Base-by-base conservation (phyloP, 148 eudicot species). In the Nepenthes mirabilis region DNA sequence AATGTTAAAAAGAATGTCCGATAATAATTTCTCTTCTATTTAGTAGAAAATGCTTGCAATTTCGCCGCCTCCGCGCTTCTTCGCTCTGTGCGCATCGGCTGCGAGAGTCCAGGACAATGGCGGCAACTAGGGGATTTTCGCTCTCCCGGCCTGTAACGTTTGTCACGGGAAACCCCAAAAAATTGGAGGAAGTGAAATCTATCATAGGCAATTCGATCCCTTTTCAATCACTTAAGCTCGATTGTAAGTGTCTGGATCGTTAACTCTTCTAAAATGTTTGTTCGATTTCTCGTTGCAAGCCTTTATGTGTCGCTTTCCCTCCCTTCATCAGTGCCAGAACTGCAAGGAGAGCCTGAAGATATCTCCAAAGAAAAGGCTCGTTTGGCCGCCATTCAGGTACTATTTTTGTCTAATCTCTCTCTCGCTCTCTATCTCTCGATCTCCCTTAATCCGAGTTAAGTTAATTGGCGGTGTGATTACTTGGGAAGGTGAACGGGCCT, bases 341-440 rank as follows among this genome's bases (percentile, higher is more conserved):
- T 91, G 62, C 97, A 91, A 79, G 97, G 97, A 2, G 97, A 91
- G 53, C 97, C 97, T 33, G 97, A 87, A 68, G 97, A 87, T 13
- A 91, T 91, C 54, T 84, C 97, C 57, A 87, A 83, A 75, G 95
- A 87, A 57, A 91, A 91, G 65, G 97, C 95, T 72, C 83, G 95
- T 34, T 71, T 91, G 65, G 97, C 97, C 64, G 90, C 97, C 2
- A 71, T 72, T 50, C 79, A 87, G 83, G 97, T 85, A 54, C 14
- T 2, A 10, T 40, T 60, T 37, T 35, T 53, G 3, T 13, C n/a
- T 59, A 37, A 32, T 34, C 11, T 64, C 35, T 61, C 23, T 23
- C 23, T 23, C 23, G 23, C 23, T 23, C 0, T 23, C 23, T 23
- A 23, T 23, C 23, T 23, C 23, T 23, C 23, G 23, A 0, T 23